Evolutionary conservation across 2,329 filamentous ascomycete species (phyloP).

Genomic region (Colletotrichum sp.): DNA sequence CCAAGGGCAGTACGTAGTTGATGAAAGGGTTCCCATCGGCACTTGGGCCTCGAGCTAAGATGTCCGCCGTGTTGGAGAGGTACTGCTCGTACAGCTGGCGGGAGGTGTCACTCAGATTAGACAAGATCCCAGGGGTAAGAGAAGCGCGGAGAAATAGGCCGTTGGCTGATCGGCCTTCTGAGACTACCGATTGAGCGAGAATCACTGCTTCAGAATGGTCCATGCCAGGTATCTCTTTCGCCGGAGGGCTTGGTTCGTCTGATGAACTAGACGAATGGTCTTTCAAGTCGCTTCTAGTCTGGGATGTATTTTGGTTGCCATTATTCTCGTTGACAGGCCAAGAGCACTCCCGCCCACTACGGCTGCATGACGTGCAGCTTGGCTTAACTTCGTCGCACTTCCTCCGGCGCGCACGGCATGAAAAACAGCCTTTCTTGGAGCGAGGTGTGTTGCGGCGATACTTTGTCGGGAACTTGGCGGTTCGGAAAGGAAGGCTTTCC

Average conservation of each 20-base stretch:
- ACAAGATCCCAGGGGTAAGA: not conserved
- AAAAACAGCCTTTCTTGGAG: not conserved
- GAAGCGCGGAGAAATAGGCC: fast-evolving
- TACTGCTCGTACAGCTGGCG: not conserved
- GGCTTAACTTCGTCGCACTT: not conserved
- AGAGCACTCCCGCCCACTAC: not conserved
- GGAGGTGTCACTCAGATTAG: not conserved
- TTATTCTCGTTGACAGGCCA: not conserved
- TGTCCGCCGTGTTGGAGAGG: not conserved
- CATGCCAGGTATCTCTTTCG: not conserved
- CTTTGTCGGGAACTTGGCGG: not conserved
- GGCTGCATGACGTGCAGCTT: not conserved
- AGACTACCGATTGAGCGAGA: not conserved
- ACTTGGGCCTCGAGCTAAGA: not conserved
- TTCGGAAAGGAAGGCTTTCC: not conserved
- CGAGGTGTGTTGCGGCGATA: not conserved
- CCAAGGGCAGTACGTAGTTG: not conserved
- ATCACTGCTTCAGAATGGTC: not conserved
- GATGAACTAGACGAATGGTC: not conserved
- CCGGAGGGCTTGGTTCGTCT: fast-evolving
- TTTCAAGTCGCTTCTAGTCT: fast-evolving
- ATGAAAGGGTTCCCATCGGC: not conserved
- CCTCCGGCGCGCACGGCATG: not conserved
- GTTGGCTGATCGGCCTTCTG: fast-evolving
- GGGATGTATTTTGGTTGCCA: fast-evolving